Evolutionary conservation across 192 early-diverging fungal species (phyloP).

Genomic region (Entomortierella chlamydospora): DNA sequence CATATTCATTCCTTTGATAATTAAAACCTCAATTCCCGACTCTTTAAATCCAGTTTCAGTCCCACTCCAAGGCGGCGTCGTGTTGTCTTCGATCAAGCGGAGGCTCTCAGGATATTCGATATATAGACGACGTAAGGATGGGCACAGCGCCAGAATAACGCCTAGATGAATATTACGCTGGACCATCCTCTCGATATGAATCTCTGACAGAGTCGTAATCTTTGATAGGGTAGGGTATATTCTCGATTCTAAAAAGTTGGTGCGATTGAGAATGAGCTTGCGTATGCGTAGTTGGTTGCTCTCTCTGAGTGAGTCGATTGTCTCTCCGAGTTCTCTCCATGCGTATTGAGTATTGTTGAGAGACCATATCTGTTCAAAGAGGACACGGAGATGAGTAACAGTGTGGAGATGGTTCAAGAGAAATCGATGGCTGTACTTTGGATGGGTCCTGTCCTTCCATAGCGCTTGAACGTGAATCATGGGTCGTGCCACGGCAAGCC

Average conservation of each 20-base stretch:
- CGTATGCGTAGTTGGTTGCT: not conserved
- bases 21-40: not conserved
- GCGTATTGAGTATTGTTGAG: conserved; percentile 11
- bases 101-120: not conserved
- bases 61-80: not conserved
- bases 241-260: conserved; percentile 15
- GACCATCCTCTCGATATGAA: conserved; percentile 9
- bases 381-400: conserved; percentile 5
- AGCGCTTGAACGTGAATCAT: not conserved
- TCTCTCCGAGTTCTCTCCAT: conserved; percentile 10
- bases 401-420: conserved; percentile 5
- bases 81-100: not conserved
- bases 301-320: not conserved
- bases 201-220: conserved; percentile 4
- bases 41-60: not conserved
- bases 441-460: conserved; percentile 8
- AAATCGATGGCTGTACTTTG: conserved; percentile 6
- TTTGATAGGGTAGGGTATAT: conserved; percentile 6
- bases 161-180: conserved; percentile 5
- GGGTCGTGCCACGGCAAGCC: conserved; percentile 3
- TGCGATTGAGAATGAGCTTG: not conserved
- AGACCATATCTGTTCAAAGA: conserved; percentile 8
- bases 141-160: conserved; percentile 4
- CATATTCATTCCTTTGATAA: conserved; percentile 4
- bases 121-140: not conserved